These are phyloP conservation scores for Sindora glabra DNA, from an alignment of 306 rosid species.

Conservation along the genomic window DNA sequence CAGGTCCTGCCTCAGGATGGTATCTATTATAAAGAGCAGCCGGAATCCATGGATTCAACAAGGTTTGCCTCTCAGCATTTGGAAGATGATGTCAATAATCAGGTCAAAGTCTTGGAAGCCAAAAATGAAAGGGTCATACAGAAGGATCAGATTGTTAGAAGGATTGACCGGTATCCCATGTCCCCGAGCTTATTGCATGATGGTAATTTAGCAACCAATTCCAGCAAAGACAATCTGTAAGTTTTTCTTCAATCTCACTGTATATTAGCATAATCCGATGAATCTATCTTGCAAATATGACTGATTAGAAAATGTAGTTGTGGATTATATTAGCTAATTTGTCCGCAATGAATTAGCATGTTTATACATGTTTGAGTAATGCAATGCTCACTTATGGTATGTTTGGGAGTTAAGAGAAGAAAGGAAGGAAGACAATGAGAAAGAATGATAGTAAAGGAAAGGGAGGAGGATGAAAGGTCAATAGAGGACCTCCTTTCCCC, in stretches of 20 bases:
- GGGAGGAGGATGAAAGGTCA: too few relatives aligned
- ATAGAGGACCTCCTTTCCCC: too few relatives aligned
- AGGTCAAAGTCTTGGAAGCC: slow-evolving; percentile 41
- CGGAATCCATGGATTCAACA: slow-evolving; percentile 48
- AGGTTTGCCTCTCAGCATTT: slow-evolving; percentile 56
- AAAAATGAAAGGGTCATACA: slow-evolving; percentile 50
- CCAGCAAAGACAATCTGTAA: slow-evolving; percentile 75
- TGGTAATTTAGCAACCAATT: slow-evolving; percentile 45
- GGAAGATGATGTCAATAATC: slow-evolving; percentile 61
- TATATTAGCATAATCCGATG: not conserved
- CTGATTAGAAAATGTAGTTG: too few relatives aligned
- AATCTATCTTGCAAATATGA: not conserved
- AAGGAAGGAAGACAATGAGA: too few relatives aligned
- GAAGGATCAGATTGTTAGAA: slow-evolving; percentile 57
- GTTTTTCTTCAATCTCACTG: slow-evolving; percentile 32
- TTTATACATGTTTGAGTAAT: too few relatives aligned
- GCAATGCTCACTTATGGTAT: too few relatives aligned
- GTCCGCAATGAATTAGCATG: too few relatives aligned
- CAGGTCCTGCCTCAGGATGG: slow-evolving; percentile 92
- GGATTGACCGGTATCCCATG: slow-evolving; percentile 54
- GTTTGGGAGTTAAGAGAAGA: too few relatives aligned
- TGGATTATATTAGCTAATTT: too few relatives aligned
- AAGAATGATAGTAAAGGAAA: too few relatives aligned
- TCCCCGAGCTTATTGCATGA: slow-evolving; percentile 92
- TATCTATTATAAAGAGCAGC: slow-evolving; percentile 42